Conservation (phyloP, 345 rosid species). For the Sonneratia alba region DNA sequence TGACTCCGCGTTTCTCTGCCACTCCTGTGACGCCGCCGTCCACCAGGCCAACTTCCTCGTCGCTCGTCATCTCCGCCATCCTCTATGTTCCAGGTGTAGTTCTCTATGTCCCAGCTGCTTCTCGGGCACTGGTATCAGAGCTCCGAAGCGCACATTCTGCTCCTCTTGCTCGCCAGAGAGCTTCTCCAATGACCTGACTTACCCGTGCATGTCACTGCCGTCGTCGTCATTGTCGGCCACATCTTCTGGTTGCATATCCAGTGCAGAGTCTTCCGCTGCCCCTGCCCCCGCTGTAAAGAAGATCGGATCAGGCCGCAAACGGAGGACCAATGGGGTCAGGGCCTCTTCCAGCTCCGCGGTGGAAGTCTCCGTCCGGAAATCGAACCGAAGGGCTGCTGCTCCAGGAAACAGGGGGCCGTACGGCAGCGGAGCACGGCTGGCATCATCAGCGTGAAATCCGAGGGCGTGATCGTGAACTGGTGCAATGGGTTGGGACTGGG, state of each 20-base stretch:
- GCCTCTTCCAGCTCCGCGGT: constrained; percentile 7
- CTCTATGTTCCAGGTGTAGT: not conserved
- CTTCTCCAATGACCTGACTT: not conserved
- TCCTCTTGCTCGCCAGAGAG: not conserved
- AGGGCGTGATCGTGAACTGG: constrained; percentile 27
- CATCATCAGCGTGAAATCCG: not conserved
- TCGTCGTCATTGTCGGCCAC: not conserved
- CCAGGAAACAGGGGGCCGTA: not conserved
- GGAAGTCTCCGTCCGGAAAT: constrained; percentile 5
- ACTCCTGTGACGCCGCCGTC: constrained; percentile 5
- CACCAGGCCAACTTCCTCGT: constrained; percentile 11
- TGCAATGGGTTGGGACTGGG: constrained; percentile 20
- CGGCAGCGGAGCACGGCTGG: no score
- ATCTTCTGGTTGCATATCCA: constrained; percentile 5
- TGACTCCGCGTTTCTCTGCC: constrained; percentile 6
- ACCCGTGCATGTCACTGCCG: not conserved
- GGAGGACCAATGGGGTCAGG: no score
- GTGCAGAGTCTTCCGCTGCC: not conserved
- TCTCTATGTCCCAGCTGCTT: not conserved
- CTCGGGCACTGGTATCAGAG: not conserved
- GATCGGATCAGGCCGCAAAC: not conserved
- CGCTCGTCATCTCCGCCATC: constrained; percentile 9
- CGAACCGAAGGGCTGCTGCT: not conserved
- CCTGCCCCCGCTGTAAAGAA: not conserved
- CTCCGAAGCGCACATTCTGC: not conserved